Base-by-base conservation (phyloP, 257 asterid genomes). In the Solanum infundibuliforme region DNA sequence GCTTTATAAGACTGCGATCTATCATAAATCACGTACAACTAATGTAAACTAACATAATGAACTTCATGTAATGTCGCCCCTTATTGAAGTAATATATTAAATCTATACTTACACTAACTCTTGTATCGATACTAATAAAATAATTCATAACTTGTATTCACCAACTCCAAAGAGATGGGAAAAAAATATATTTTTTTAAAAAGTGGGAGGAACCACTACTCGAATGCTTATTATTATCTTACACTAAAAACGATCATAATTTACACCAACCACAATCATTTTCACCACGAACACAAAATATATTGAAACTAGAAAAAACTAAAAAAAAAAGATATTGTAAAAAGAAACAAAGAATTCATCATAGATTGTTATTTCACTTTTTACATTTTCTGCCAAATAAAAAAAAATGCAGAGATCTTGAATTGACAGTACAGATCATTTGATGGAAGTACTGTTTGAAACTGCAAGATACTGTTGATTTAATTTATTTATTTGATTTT, bases 191-290 rank as follows among this genome's bases (percentile, higher is more conserved):
- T 6, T 2, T 16, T 9, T 34, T 5, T 0, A 13, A 13, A 41
- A 76, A 5, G 5, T 4, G 12, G 60, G 34, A 27, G 68, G 27
- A 81, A 27, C 68, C 85, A 25, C 62, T 81, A 81, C 29, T 81
- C 29, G 41, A 81, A 81, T 46, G 41, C 68, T 46, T 81, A 81
- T 81, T 46, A 81, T 81, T 81, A 27, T 25, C 62, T 41, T 25
- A 8, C 36, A 16, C 82, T 20, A 73, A 10, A 73, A 73, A 25
- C 84, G 29, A 8, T 46, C 20, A 34, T 13, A 73, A 73, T 73
- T 73, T 73, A 81, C 68, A 81, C 85, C 85, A 81, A 81, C 85
- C 85, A 46, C 68, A 46, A 29, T 81, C 68, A 81, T 81, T 81
- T 81, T 46, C 85, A 27, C 85, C 69, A 29, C 68, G 29, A 3